Evolutionary conservation across 106 monocot genomes (phyloP), one percentile per base, ranked within the genome.

Genomic region (Dioscorea zingiberensis): DNA sequence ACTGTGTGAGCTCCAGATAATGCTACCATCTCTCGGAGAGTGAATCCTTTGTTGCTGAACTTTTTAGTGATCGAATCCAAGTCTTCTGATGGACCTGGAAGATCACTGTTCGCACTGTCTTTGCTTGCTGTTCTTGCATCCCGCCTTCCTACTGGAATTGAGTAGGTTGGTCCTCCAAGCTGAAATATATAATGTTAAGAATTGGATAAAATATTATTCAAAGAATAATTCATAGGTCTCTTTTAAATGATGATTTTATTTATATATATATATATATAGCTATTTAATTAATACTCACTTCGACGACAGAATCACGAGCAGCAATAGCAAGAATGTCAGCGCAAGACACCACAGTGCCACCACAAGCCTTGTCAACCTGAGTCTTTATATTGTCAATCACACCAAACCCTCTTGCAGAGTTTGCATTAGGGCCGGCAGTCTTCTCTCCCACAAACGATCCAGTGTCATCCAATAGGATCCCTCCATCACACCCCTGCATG

Each of bases 241-340:
- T n/a, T n/a, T n/a, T n/a, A n/a, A n/a, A n/a, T n/a, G n/a, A n/a
- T n/a, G n/a, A n/a, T 8, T 47, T 8, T 47, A 47, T 47, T 8
- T 47, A 47, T 47, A 47, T 47, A 47, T 47, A 47, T 47, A 47
- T 47, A 47, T 47, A 47, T 47, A 8, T 13, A 8, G 9, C 46
- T 8, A 47, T 47, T 47, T 47, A 47, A 47, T 47, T 47, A 16
- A 38, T 46, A 60, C 69, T 59, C 15, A 82, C 86, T 15, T 22
- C 69, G 16, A 68, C 78, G 17, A 86, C 64, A 13, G 81, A 81
- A 15, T 87, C 83, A 18, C 78, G 72, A 3, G 83, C 79, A 4
- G 87, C 80, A 13, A 87, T 60, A 7, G 87, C 83, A 2, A 87
- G 17, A 13, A 87, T 83, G 57, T 87, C 87, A 12, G 87, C 83